Evolutionary conservation across 2,329 filamentous ascomycete genomes (phyloP).

Genomic region (Chaetomium sp.): DNA sequence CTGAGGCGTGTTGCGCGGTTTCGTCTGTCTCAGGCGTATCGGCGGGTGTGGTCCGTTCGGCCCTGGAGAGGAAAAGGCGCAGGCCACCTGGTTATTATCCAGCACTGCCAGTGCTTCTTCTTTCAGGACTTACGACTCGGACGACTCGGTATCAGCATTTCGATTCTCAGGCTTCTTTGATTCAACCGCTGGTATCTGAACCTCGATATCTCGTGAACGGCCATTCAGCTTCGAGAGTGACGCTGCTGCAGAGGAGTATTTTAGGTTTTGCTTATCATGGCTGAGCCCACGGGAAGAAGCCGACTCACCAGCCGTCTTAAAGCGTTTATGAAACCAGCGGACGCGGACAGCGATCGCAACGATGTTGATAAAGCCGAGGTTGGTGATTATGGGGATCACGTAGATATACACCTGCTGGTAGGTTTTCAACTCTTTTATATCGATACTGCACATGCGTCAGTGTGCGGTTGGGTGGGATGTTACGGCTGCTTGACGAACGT

Average conservation of each 20-base stretch:
- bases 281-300: background rate
- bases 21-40: background rate
- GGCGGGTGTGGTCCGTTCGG: background rate
- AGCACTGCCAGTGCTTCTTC: background rate
- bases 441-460: conserved; percentile 42
- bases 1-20: background rate
- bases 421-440: conserved; percentile 50
- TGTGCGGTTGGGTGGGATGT: conserved; percentile 7
- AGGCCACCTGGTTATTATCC: background rate
- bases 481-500: conserved; percentile 41
- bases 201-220: background rate
- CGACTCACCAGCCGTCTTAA: conserved; percentile 1
- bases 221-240: background rate
- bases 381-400: conserved; percentile 51
- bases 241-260: background rate
- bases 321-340: conserved; percentile 48
- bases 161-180: background rate
- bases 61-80: background rate
- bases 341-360: conserved; percentile 51
- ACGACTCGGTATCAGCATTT: background rate
- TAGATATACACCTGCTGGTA: conserved; percentile 58
- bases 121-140: background rate
- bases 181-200: background rate
- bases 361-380: conserved; percentile 53
- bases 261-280: background rate